Evolutionary conservation across 2,329 filamentous ascomycete species (phyloP).

Genomic region (Gyromitra esculenta): DNA sequence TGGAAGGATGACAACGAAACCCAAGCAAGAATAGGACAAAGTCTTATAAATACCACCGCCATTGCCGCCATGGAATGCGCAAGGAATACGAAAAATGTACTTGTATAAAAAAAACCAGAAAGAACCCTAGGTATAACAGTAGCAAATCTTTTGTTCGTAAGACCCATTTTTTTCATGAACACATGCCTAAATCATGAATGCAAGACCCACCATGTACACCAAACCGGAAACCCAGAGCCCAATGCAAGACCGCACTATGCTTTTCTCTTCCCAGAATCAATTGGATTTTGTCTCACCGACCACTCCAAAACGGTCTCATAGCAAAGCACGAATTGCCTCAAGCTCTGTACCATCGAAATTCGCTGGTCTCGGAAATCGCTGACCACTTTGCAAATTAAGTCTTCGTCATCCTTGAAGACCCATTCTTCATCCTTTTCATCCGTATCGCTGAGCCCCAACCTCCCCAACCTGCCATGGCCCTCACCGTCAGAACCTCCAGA

Average conservation of each 20-base stretch:
- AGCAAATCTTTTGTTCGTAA: slow-evolving; percentile 38
- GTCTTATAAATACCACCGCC: slow-evolving; percentile 25
- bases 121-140: slow-evolving; percentile 44
- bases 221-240: slow-evolving; percentile 31
- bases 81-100: slow-evolving; percentile 32
- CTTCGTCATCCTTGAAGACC: slow-evolving; percentile 75
- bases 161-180: slow-evolving; percentile 36
- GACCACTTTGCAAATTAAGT: slow-evolving; percentile 86
- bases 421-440: slow-evolving; percentile 68
- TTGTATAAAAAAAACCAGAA: slow-evolving; percentile 34
- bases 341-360: slow-evolving; percentile 94
- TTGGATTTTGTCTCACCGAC: slow-evolving; percentile 64
- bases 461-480: slow-evolving; percentile 52
- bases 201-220: slow-evolving; percentile 46
- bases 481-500: slow-evolving; percentile 53
- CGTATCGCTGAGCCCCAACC: slow-evolving; percentile 53
- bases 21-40: slow-evolving; percentile 3
- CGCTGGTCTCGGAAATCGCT: slow-evolving; percentile 89
- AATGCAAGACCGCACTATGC: slow-evolving; percentile 60
- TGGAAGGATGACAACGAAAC: background rate
- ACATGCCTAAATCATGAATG: slow-evolving; percentile 41
- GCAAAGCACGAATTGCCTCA: slow-evolving; percentile 92
- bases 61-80: slow-evolving; percentile 9
- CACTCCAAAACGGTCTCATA: slow-evolving; percentile 96
- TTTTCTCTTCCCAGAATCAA: slow-evolving; percentile 56